phyloP scores from a whole-genome alignment of 2,329 filamentous ascomycete genomes.

The Xylariaceae sp. region DNA sequence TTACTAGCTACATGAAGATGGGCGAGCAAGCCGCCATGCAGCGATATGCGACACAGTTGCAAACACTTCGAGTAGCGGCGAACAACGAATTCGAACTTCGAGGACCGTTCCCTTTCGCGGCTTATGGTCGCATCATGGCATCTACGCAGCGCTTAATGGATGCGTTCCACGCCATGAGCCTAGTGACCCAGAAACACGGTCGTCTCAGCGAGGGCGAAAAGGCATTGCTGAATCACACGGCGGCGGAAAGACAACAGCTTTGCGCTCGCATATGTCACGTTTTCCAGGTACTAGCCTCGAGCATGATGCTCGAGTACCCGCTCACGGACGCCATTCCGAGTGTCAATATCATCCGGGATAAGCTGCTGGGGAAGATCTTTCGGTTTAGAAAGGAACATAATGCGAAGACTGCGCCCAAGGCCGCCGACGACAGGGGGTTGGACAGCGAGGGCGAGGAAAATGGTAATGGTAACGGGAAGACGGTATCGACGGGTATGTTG shows the following conservation, averaged over 20 bases:
- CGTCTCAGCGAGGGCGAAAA: constrained; percentile 76
- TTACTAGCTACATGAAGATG: constrained; percentile 75
- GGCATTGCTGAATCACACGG: constrained; percentile 75
- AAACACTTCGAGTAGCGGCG: constrained; percentile 69
- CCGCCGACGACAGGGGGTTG: constrained; percentile 34
- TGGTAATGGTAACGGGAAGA: constrained; percentile 12
- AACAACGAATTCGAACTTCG: constrained; percentile 84
- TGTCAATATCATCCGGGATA: constrained; percentile 75
- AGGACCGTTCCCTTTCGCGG: constrained; percentile 77
- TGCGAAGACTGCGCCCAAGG: neutral
- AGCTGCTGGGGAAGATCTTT: constrained; percentile 82
- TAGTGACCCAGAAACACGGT: constrained; percentile 80
- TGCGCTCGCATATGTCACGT: constrained; percentile 91
- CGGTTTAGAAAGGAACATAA: constrained; percentile 73
- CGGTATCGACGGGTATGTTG: constrained; percentile 7
- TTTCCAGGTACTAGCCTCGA: constrained; percentile 80
- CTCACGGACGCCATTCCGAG: constrained; percentile 85
- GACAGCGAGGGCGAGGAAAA: constrained; percentile 1
- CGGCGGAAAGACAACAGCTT: constrained; percentile 73
- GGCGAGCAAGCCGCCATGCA: constrained; percentile 85
- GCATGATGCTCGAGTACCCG: constrained; percentile 91
- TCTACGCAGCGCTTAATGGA: constrained; percentile 84
- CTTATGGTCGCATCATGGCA: constrained; percentile 71
- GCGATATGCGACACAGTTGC: constrained; percentile 71
- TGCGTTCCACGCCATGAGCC: constrained; percentile 93